Evolutionary conservation across 768 basidiomycete species (phyloP), one percentile per base, ranked within the genome.

Genomic region (Sarcodon sp.): DNA sequence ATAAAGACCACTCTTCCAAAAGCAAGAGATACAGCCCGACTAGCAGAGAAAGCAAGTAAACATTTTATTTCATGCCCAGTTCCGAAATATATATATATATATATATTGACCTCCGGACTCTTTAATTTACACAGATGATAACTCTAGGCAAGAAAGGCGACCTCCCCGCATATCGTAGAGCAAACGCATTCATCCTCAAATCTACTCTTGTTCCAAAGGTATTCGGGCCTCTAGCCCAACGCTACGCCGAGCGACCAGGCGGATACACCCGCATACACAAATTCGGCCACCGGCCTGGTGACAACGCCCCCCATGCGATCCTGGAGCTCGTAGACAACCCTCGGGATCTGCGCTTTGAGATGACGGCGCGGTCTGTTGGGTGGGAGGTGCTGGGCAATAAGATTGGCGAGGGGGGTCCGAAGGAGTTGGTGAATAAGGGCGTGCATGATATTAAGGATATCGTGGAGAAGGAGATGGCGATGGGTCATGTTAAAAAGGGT

Each of bases 1-100:
- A 90, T 99, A 61, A 84, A 87, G 63, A 98, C 96, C 6, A 99
- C 96, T 0, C 67, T 97, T 12, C 84, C 94, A 33, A 98, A 97
- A 64, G 96, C 96, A 2, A 83, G 86, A 61, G 92, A 96, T 57
- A 69, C 92, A 4, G 89, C 89, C 11, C 75, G 90, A 55, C 68
- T 97, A 46, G 93, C 92, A 12, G 94, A 99, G 60, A 93, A 94
- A 80, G 92, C 83, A 50, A 16, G 57, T 13, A 27, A 15, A n/a
- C 5, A 11, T 27, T 7, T 21, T 31, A 33, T 15, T 15, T 2
- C 4, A 27, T 27, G n/a, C 4, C 21, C 21, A 27, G 21, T 27
- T 27, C 21, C 21, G 21, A 27, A 27, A 27, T 27, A 27, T 27
- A 27, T 27, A 27, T 27, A 34, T 9, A 46, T 38, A 27, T 27